A percentile compares a stretch with the other conserved stretches of the same genome.
Evolutionary conservation across 2,329 filamentous ascomycete genomes (phyloP).

Genomic region (Xylariaceae sp.): DNA sequence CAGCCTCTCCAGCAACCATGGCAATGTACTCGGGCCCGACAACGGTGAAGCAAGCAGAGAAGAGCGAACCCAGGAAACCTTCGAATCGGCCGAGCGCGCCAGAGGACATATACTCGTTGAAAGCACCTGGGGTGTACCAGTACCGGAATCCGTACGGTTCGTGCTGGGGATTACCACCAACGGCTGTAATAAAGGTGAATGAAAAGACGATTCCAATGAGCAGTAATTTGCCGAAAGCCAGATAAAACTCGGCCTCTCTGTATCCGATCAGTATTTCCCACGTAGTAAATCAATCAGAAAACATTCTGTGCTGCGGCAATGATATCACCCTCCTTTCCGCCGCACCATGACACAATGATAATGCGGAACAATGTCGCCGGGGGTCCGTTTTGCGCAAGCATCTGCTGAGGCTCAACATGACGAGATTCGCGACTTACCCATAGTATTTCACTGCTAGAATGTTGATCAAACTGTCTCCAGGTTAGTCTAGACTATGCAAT

Average conservation of each 20-base stretch:
- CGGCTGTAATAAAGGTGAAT: slow-evolving; percentile 78
- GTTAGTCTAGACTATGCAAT: slow-evolving; percentile 10
- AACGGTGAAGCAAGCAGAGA: slow-evolving; percentile 57
- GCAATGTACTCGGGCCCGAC: slow-evolving; percentile 59
- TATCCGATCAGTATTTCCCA: slow-evolving; percentile 39
- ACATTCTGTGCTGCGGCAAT: background rate
- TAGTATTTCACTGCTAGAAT: slow-evolving; percentile 31
- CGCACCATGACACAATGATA: too few relatives aligned
- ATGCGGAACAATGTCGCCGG: too few relatives aligned
- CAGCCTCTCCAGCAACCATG: slow-evolving; percentile 49
- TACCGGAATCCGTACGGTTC: slow-evolving; percentile 69
- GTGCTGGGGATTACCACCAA: slow-evolving; percentile 68
- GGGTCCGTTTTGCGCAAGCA: too few relatives aligned
- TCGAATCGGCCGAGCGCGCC: slow-evolving; percentile 62
- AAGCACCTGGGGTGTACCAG: slow-evolving; percentile 60
- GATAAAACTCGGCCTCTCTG: slow-evolving; percentile 70
- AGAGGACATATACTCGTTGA: slow-evolving; percentile 55
- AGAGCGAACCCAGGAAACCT: slow-evolving; percentile 56
- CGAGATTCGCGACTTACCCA: slow-evolving; percentile 18
- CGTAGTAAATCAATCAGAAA: background rate
- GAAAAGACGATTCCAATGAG: slow-evolving; percentile 64
- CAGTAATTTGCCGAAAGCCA: slow-evolving; percentile 59
- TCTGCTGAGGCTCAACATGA: too few relatives aligned
- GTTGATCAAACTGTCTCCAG: slow-evolving; percentile 25
- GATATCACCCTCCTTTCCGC: background rate